Percentiles rank a stretch among this genome's conserved stretches.
These are phyloP conservation scores for Themeda triandra DNA, from an alignment of 176 grass and related monocot genomes.

Conservation along the genomic window DNA sequence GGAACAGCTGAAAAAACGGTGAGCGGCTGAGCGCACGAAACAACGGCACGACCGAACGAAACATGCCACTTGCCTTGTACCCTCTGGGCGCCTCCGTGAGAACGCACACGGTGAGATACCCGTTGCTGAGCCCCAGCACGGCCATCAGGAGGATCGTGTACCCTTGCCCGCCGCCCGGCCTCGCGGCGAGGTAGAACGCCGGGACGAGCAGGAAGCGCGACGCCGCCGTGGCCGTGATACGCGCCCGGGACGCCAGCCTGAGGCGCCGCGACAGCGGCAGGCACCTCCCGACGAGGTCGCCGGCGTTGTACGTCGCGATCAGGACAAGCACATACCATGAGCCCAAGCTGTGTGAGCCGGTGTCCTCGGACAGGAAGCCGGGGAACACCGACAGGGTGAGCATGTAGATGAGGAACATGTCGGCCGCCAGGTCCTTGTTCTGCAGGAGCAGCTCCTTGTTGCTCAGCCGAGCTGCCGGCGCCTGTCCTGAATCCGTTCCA, in stretches of 20 bases:
- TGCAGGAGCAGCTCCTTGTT: background rate
- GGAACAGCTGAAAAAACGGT: background rate
- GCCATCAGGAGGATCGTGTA: constrained; percentile 30
- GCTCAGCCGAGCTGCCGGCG: background rate
- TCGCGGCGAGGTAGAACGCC: constrained; percentile 53
- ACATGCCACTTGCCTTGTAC: background rate
- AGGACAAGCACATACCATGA: background rate
- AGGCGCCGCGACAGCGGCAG: constrained; percentile 20
- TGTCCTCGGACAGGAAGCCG: background rate
- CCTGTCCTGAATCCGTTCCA: background rate
- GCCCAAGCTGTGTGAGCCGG: background rate
- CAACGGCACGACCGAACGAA: background rate
- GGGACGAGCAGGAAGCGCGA: constrained; percentile 48
- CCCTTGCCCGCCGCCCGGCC: constrained; percentile 36
- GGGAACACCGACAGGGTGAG: background rate
- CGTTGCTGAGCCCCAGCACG: constrained; percentile 37
- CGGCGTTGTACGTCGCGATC: constrained; percentile 15
- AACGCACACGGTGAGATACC: background rate
- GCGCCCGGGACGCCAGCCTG: background rate
- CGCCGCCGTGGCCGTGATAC: background rate
- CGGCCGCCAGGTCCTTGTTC: background rate
- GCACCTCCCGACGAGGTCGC: constrained; percentile 52
- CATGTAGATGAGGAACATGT: background rate
- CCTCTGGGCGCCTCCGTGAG: background rate
- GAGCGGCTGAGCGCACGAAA: background rate